Evolutionary conservation across 2,329 filamentous ascomycete species (phyloP), one percentile per base, ranked within the genome.

Genomic region (Raffaelea arxii): DNA sequence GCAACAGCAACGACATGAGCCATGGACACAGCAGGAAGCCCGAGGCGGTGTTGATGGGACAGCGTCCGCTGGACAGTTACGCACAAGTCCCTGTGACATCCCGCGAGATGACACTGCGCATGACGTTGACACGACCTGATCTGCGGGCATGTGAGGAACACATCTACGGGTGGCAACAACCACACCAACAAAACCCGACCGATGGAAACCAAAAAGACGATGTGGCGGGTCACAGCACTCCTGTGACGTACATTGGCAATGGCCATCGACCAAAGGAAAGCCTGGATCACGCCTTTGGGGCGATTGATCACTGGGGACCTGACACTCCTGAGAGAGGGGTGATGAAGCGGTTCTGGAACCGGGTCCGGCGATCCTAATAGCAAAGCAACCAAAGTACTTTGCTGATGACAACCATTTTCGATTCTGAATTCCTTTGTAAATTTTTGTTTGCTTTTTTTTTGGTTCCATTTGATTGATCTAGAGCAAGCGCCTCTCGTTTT

Each of bases 101-200:
- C 46, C 77, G 90, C 27, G 90, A 97, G 63, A 96, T 96, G 90
- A 97, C 92, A 3, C 67, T 97, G 42, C 86, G 90, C 42, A 94
- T 97, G 89, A 97, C 91, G 0, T 74, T 97, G 46, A 97, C 92
- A 4, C 75, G 90, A 41, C 86, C 89, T 0, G 91, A 97, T 60
- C 73, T 97, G 41, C 81, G 89, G 37, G 82, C 82, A 4, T 73
- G 82, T 51, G 84, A 91, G 51, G 78, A 83, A 11, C 73, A 82
- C 50, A 72, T 86, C 16, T 86, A 89, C 56, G 80, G 80, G 37
- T 86, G 81, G 79, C 58, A 62, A 25, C 62, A 49, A 54, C 49
- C 37, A 54, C 48, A 54, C 35, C 54, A 27, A 70, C 72, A n/a
- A 40, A 39, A 54, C 6, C 53, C 51, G 6, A 52, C 12, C 6